These are phyloP conservation scores for Magnaporthiopsis poae DNA, from an alignment of 2,329 filamentous ascomycete genomes.

Conservation along the genomic window DNA sequence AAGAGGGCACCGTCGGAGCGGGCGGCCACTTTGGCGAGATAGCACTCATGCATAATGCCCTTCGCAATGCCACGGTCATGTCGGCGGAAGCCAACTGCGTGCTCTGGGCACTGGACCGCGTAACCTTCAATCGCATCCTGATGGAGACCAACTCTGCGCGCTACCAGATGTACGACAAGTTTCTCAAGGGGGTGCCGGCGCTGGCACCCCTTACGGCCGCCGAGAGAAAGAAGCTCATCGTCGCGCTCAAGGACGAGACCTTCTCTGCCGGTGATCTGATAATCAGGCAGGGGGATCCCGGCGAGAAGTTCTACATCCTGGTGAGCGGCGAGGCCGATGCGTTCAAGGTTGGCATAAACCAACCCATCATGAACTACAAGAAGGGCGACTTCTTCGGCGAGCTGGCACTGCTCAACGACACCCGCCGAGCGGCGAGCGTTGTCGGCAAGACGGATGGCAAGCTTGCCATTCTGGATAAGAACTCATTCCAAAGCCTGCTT, in stretches of 20 bases:
- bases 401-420: slow-evolving; percentile 83
- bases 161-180: slow-evolving; percentile 91
- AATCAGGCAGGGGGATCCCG: slow-evolving; percentile 83
- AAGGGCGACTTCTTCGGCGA: slow-evolving; percentile 98
- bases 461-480: slow-evolving; percentile 83
- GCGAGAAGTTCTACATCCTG: slow-evolving; percentile 82
- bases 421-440: slow-evolving; percentile 82
- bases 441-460: slow-evolving; percentile 79
- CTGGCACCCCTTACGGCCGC: slow-evolving; percentile 76
- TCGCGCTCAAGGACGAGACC: slow-evolving; percentile 85
- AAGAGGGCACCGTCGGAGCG: slow-evolving; percentile 71
- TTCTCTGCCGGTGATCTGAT: slow-evolving; percentile 71
- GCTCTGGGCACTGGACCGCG: slow-evolving; percentile 86
- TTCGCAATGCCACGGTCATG: slow-evolving; percentile 85
- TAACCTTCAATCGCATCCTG: slow-evolving; percentile 93
- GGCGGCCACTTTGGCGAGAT: slow-evolving; percentile 94
- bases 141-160: slow-evolving; percentile 98
- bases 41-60: slow-evolving; percentile 96
- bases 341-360: slow-evolving; percentile 62
- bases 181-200: slow-evolving; percentile 86
- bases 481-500: slow-evolving; percentile 84
- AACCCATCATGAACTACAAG: slow-evolving; percentile 67
- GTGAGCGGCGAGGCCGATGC: slow-evolving; percentile 81
- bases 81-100: slow-evolving; percentile 69
- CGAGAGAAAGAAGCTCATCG: slow-evolving; percentile 93